Evolutionary conservation across 2,329 filamentous ascomycete genomes (phyloP), one percentile per base, ranked within the genome.

Genomic region (Sordariomycetes sp.): DNA sequence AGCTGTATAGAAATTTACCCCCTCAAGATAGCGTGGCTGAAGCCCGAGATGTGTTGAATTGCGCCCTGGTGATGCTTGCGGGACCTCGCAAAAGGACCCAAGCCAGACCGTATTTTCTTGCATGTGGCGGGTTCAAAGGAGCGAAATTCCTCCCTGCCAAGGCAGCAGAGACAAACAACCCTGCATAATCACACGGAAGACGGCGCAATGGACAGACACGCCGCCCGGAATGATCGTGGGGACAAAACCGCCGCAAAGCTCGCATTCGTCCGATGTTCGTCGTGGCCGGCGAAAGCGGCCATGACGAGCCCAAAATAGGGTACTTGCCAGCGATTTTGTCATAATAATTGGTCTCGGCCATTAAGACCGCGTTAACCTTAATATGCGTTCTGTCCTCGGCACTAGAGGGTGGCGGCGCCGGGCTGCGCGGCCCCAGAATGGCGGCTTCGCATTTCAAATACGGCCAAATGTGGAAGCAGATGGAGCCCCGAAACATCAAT

Each of bases 101-200:
- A 50, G 3, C 8, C 52, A 12, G 25, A 32, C 34, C 25, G 28
- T 28, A 18, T 53, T 50, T 50, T 50, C 50, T 51, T 56, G 34
- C 28, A 50, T 34, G 55, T 43, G 20, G 46, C 5, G 46, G 20
- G 40, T 24, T 50, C 8, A 8, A 50, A 50, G 46, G 46, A 50
- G 46, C 46, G 14, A 24, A 24, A 22, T 24, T 50, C 7, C 48
- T 57, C 48, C 32, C 50, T 57, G 55, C 55, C 55, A 57, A 57
- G 48, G 55, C 34, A 53, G 12, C 55, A 53, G 48, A 57, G 48
- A 25, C 55, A 25, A 57, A 50, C 10, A 14, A 32, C 48, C 32
- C 46, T 35, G 28, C 28, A 18, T 14, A 24, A 22, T 35, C 24
- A 35, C 24, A 35, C 24, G n/a, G 48, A 51, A 14, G 18, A 40